Percentiles rank a stretch among this genome's conserved stretches.
phyloP scores from a whole-genome alignment of 2,329 filamentous ascomycete genomes.

The Penicillium sp. region DNA sequence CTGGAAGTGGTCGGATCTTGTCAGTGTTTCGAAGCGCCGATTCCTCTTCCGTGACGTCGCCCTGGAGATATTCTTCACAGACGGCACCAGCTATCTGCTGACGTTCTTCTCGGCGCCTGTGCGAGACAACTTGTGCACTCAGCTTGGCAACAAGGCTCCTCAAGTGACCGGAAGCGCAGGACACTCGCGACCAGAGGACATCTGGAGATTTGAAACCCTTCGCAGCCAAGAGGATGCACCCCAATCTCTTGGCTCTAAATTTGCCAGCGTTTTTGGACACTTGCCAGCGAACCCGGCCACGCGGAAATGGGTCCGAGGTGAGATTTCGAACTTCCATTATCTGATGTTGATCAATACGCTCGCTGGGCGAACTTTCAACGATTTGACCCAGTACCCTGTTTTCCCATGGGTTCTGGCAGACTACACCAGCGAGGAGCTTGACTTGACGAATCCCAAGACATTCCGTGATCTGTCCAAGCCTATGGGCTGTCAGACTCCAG shows the following conservation, averaged over 20 bases:
- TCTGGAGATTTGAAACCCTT: conserved; percentile 88
- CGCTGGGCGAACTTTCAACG: conserved; percentile 96
- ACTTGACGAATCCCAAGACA: conserved; percentile 79
- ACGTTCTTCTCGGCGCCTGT: conserved; percentile 76
- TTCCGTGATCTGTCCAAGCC: conserved; percentile 94
- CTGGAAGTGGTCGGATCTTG: conserved; percentile 93
- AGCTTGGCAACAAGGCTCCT: conserved; percentile 78
- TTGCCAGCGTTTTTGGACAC: conserved; percentile 89
- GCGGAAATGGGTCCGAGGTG: conserved; percentile 87
- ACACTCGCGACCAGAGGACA: conserved; percentile 79
- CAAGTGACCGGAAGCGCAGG: conserved; percentile 74
- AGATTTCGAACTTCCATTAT: conserved; percentile 98
- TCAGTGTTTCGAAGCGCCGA: conserved; percentile 92
- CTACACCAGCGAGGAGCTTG: conserved; percentile 91
- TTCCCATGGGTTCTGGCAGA: conserved; percentile 98
- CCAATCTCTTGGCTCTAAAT: conserved; percentile 79
- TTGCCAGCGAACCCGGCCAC: conserved; percentile 83
- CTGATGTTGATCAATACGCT: conserved; percentile 98
- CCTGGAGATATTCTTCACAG: conserved; percentile 96
- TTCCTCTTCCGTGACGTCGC: conserved; percentile 96
- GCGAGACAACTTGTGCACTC: conserved; percentile 80
- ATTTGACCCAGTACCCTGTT: conserved; percentile 95
- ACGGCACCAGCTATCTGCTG: conserved; percentile 91
- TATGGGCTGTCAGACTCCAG: conserved; percentile 87
- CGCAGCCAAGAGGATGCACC: conserved; percentile 69